Conservation (phyloP, 2,329 filamentous ascomycete genomes). For the Claviceps maximensis region DNA sequence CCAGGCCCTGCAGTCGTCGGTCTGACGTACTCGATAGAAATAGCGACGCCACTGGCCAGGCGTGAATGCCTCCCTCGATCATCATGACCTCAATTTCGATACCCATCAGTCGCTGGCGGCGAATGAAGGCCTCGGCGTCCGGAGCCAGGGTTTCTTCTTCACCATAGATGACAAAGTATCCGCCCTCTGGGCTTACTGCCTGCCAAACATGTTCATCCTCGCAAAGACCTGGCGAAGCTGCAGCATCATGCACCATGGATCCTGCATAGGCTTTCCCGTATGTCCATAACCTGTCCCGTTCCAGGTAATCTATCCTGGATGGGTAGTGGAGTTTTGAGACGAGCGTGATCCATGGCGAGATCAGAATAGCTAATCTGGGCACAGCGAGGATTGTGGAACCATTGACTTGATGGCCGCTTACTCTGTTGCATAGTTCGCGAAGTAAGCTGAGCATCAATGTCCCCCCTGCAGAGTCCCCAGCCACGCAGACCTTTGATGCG, state of each 20-base stretch:
- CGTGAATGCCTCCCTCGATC: slow-evolving; percentile 59
- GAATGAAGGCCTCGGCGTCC: slow-evolving; percentile 50
- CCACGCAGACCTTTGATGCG: slow-evolving; percentile 52
- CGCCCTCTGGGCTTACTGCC: slow-evolving; percentile 49
- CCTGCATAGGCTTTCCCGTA: slow-evolving; percentile 58
- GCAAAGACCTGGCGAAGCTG: slow-evolving; percentile 55
- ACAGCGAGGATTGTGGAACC: slow-evolving; percentile 14
- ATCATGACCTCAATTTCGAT: slow-evolving; percentile 43
- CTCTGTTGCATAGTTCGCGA: slow-evolving; percentile 42
- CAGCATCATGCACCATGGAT: slow-evolving; percentile 22
- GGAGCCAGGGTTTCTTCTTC: slow-evolving; percentile 65
- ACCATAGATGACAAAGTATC: slow-evolving; percentile 60
- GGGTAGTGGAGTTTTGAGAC: slow-evolving; percentile 53
- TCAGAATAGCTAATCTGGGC: slow-evolving; percentile 49
- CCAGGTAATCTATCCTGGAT: slow-evolving; percentile 63
- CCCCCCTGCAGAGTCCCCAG: slow-evolving; percentile 69
- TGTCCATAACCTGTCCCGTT: slow-evolving; percentile 48
- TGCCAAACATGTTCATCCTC: slow-evolving; percentile 53
- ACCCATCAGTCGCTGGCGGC: slow-evolving; percentile 38
- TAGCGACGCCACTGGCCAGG: slow-evolving; percentile 64
- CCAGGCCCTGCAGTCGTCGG: slow-evolving; percentile 39
- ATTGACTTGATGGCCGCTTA: background rate
- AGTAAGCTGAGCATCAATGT: slow-evolving; percentile 61
- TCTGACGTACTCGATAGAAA: slow-evolving; percentile 37
- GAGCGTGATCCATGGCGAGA: slow-evolving; percentile 71